Evolutionary conservation across 228 moss, liverwort and hornwort genomes (phyloP).

Genomic region (Sphagnum fallax): DNA sequence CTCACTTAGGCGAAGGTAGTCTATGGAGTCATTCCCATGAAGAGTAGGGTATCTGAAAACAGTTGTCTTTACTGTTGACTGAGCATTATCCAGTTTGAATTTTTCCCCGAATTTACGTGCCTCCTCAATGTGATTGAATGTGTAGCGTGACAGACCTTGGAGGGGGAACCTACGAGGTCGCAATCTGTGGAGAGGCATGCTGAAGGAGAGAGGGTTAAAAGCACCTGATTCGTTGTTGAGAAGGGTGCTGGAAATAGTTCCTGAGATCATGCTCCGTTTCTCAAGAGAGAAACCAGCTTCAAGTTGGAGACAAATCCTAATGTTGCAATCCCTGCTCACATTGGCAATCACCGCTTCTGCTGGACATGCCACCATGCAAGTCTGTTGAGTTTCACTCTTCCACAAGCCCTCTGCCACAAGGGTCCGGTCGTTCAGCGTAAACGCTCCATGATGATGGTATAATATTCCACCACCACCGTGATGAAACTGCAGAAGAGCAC

Average conservation of each 20-base stretch:
- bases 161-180: neutral
- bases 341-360: neutral
- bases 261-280: neutral
- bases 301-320: constrained; percentile 4
- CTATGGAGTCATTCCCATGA: neutral
- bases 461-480: neutral
- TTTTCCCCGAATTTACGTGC: neutral
- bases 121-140: neutral
- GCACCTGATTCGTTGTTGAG: neutral
- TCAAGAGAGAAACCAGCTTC: neutral
- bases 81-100: neutral
- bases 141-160: neutral
- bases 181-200: neutral
- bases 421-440: constrained; percentile 1
- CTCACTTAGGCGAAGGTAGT: constrained; percentile 1
- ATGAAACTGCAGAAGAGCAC: neutral
- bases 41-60: constrained; percentile 5
- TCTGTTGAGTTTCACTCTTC: neutral
- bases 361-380: constrained; percentile 7
- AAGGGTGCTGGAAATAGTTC: constrained; percentile 7
- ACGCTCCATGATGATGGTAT: neutral
- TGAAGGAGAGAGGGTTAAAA: constrained; percentile 7
- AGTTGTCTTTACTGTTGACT: neutral
- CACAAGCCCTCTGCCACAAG: constrained; percentile 4
- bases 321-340: neutral